Percentiles rank a stretch among this genome's conserved stretches.
Evolutionary conservation across 139 green algal genomes (phyloP).

Genomic region (Desmodesmus armatus): DNA sequence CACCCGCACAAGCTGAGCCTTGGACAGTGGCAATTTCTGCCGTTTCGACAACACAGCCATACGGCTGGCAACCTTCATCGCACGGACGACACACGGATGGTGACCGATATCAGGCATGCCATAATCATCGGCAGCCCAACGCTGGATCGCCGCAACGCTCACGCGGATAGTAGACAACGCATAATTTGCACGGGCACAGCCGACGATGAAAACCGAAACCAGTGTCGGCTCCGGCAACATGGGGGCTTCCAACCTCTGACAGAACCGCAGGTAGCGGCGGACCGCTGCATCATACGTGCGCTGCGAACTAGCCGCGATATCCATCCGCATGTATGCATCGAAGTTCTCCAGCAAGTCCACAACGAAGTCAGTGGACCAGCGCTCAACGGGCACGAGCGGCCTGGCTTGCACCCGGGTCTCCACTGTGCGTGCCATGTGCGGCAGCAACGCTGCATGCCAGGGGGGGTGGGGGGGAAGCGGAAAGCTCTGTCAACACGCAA

Average conservation of each 20-base stretch:
- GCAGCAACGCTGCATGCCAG: background rate
- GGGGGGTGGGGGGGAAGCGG: background rate
- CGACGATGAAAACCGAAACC: background rate
- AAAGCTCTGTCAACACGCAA: background rate
- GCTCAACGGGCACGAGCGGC: background rate
- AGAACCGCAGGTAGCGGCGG: background rate
- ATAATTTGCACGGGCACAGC: background rate
- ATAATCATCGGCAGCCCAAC: conserved; percentile 4
- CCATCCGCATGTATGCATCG: background rate
- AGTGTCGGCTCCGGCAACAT: background rate
- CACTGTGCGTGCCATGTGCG: background rate
- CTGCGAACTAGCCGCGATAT: background rate
- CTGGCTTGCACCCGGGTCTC: background rate
- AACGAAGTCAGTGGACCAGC: too few species aligned
- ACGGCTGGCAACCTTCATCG: too few species aligned
- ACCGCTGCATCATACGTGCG: background rate
- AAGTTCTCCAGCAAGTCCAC: background rate
- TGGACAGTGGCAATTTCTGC: conserved; percentile 14
- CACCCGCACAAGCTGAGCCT: background rate
- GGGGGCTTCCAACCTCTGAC: background rate
- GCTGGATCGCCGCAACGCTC: background rate
- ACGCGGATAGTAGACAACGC: background rate
- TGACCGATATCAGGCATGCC: background rate
- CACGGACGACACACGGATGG: background rate
- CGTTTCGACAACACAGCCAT: background rate